phyloP scores from a whole-genome alignment of 1,284 basidiomycete species.

The Sanguinoderma infundibulare region DNA sequence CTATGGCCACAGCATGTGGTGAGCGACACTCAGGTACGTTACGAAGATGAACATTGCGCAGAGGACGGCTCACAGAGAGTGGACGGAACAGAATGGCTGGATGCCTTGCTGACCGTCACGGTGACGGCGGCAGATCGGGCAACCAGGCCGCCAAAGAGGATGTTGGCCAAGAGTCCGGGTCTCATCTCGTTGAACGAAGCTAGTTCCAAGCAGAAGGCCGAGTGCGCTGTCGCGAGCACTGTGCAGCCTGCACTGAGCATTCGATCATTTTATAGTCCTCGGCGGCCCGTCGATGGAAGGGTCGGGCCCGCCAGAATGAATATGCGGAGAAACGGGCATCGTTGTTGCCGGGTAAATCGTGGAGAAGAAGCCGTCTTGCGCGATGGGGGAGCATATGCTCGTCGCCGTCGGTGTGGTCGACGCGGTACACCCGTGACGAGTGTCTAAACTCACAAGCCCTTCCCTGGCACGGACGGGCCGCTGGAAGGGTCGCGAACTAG shows the following conservation, averaged over 20 bases:
- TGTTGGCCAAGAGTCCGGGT: neutral
- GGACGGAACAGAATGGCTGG: slow-evolving; percentile 31
- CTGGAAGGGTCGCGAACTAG: neutral
- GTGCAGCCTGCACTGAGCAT: neutral
- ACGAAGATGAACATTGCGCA: slow-evolving; percentile 2
- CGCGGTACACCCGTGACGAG: slow-evolving; percentile 15
- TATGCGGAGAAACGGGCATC: slow-evolving; percentile 2
- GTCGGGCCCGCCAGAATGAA: neutral
- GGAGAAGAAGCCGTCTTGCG: slow-evolving; percentile 13
- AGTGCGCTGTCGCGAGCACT: neutral
- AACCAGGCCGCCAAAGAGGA: slow-evolving; percentile 13
- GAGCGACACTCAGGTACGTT: too few species aligned
- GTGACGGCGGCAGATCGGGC: slow-evolving; percentile 25
- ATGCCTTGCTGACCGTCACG: slow-evolving; percentile 27
- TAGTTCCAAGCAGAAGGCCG: neutral
- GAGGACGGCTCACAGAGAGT: slow-evolving; percentile 34
- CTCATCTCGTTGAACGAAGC: slow-evolving; percentile 11
- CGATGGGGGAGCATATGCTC: slow-evolving; percentile 14
- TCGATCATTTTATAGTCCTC: slow-evolving; percentile 11
- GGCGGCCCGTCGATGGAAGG: slow-evolving; percentile 8
- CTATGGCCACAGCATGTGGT: slow-evolving; percentile 23
- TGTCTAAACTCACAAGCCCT: neutral
- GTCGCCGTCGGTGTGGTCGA: slow-evolving; percentile 3
- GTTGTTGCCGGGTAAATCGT: slow-evolving; percentile 14
- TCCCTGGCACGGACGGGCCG: slow-evolving; percentile 12